Base-by-base conservation (phyloP, 441 rosid species). In the Heliophila coronopifolia region DNA sequence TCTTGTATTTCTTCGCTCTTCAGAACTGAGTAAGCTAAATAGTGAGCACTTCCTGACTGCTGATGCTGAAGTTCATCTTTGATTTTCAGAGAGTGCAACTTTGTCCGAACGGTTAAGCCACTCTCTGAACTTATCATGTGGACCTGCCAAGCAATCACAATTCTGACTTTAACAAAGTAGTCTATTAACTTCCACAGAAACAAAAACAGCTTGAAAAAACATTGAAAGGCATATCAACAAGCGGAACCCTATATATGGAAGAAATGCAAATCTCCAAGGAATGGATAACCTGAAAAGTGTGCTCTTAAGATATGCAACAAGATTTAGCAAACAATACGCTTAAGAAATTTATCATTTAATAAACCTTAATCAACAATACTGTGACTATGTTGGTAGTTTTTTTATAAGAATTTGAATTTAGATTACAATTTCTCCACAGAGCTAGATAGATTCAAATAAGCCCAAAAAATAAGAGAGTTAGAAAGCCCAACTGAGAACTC, bases 31-130 rank as follows among this genome's bases (percentile, higher is more conserved):
- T 73, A 73, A 11, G 84, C 96, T 63, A 94, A 63, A 77, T 83
- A 90, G 50, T 76, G 86, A 55, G 79, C 75, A 65, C 61, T 52
- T 63, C 64, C 67, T 31, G 88, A 80, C 53, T 54, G 68, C 55
- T 47, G 70, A 64, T 79, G 81, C 73, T 86, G 96, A 65, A 86
- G 92, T 74, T 82, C 90, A 59, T 94, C 99, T 78, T 81, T 90
- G 66, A 94, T 81, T 80, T 77, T 83, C 67, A 94, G 69, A 46
- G 90, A 84, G 61, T 81, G 99, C 69, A 94, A 77, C 87, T 94
- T 90, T 73, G 83, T 79, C 73, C 78, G 83, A 63, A 84, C 75
- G 26, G 73, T 71, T 48, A 90, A 75, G 65, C 85, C 92, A 62
- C 77, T 77, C 48, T 77, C 93, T 34, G 78, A 80, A 66, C 73